Percentiles rank a stretch among this genome's conserved stretches.
Conservation (phyloP, 352 stramenopile species). For the Phytophthora constricta region DNA sequence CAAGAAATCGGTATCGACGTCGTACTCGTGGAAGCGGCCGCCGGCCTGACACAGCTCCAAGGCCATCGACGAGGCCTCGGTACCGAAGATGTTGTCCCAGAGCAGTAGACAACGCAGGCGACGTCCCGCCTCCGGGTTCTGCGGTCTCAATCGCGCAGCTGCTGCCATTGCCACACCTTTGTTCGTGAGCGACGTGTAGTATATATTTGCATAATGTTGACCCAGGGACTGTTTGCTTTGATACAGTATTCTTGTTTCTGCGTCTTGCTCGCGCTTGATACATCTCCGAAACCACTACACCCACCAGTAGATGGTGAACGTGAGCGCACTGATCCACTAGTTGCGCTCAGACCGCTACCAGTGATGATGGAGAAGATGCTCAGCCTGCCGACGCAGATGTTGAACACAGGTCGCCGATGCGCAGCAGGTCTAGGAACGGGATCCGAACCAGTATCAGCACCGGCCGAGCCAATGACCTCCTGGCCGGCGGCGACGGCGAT, state of each 20-base stretch:
- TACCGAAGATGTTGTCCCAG: slow-evolving; percentile 78
- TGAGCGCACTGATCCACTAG: slow-evolving; percentile 87
- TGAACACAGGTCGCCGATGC: slow-evolving; percentile 77
- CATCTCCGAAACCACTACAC: not conserved
- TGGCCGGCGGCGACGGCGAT: slow-evolving; percentile 38
- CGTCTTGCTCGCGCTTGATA: no score
- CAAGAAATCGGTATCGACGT: slow-evolving; percentile 67
- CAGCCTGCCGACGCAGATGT: slow-evolving; percentile 73
- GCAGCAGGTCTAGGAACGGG: no score
- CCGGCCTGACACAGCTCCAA: slow-evolving; percentile 44
- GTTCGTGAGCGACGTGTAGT: slow-evolving; percentile 68
- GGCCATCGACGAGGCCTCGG: slow-evolving; percentile 39
- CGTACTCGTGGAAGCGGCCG: slow-evolving; percentile 43
- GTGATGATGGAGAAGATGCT: slow-evolving; percentile 83
- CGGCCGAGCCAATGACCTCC: no score
- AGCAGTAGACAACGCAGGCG: slow-evolving; percentile 56
- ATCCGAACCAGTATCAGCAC: no score
- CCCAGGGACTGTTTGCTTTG: no score
- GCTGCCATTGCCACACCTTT: slow-evolving; percentile 47
- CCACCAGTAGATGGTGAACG: slow-evolving; percentile 88
- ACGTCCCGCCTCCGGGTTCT: slow-evolving; percentile 30
- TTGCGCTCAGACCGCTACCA: slow-evolving; percentile 82
- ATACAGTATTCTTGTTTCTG: no score
- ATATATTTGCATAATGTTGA: no score
- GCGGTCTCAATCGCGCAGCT: slow-evolving; percentile 44